phyloP scores from a whole-genome alignment of 768 basidiomycete species.

The Trichaptum fuscoviolaceum region DNA sequence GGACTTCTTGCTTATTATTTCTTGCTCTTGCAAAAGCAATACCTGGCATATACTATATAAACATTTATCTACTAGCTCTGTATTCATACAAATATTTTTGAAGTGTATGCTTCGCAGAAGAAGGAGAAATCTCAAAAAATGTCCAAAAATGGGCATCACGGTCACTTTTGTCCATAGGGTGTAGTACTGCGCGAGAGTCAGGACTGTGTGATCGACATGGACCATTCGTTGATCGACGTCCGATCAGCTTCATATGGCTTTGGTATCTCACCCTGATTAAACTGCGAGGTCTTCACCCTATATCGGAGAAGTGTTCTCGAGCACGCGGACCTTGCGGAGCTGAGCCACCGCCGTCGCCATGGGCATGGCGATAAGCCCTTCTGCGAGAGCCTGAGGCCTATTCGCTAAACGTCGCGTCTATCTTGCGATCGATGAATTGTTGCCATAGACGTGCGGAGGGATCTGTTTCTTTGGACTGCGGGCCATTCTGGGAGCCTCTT shows the following conservation, averaged over 20 bases:
- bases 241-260: neutral
- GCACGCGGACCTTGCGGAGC: neutral
- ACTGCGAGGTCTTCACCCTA: neutral
- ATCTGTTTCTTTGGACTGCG: neutral
- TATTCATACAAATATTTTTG: no score
- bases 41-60: no score
- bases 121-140: no score
- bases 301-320: neutral
- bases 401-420: neutral
- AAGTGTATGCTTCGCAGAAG: no score
- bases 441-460: neutral
- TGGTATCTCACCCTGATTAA: neutral
- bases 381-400: neutral
- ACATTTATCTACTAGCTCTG: no score
- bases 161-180: no score
- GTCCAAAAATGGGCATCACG: no score
- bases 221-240: neutral
- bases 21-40: no score
- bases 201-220: conserved; percentile 1
- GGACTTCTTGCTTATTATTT: no score
- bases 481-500: neutral
- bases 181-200: neutral
- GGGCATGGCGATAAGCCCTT: neutral
- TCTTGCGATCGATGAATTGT: neutral
- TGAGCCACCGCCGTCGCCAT: neutral